phyloP scores from a whole-genome alignment of 2,329 filamentous ascomycete genomes.

The Fusarium drepaniforme region DNA sequence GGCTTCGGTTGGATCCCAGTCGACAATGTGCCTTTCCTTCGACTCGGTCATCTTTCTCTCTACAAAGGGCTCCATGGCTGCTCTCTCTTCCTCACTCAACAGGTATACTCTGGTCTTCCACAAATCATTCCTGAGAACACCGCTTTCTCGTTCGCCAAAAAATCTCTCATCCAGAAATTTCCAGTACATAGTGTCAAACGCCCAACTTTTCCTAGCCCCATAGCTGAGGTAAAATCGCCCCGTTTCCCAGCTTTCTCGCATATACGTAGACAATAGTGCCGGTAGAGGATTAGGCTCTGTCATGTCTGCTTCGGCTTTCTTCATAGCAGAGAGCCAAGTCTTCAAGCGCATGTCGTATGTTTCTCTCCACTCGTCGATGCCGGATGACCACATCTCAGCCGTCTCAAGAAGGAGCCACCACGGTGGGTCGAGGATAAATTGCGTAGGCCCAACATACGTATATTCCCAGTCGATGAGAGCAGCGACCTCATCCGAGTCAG shows the following conservation, averaged over 20 bases:
- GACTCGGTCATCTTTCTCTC: slow-evolving; percentile 47
- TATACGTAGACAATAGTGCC: slow-evolving; percentile 46
- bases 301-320: slow-evolving; percentile 31
- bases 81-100: slow-evolving; percentile 27
- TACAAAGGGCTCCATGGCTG: slow-evolving; percentile 46
- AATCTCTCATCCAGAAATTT: slow-evolving; percentile 48
- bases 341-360: slow-evolving; percentile 48
- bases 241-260: slow-evolving; percentile 50
- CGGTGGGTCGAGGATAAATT: slow-evolving; percentile 50
- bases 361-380: background rate
- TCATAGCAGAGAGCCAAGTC: slow-evolving; percentile 50
- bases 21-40: slow-evolving; percentile 39
- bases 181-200: slow-evolving; percentile 48
- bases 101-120: slow-evolving; percentile 44
- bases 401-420: slow-evolving; percentile 47
- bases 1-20: slow-evolving; percentile 43
- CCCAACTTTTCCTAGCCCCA: slow-evolving; percentile 53
- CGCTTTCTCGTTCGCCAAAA: slow-evolving; percentile 41
- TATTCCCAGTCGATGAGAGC: slow-evolving; percentile 57
- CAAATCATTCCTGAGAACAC: slow-evolving; percentile 29
- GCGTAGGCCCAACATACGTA: slow-evolving; percentile 44
- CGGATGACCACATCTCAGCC: slow-evolving; percentile 47
- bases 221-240: slow-evolving; percentile 50
- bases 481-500: slow-evolving; percentile 37
- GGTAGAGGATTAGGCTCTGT: background rate